Evolutionary conservation across 352 stramenopile species (phyloP).

Genomic region (Globisporangium alternatum): DNA sequence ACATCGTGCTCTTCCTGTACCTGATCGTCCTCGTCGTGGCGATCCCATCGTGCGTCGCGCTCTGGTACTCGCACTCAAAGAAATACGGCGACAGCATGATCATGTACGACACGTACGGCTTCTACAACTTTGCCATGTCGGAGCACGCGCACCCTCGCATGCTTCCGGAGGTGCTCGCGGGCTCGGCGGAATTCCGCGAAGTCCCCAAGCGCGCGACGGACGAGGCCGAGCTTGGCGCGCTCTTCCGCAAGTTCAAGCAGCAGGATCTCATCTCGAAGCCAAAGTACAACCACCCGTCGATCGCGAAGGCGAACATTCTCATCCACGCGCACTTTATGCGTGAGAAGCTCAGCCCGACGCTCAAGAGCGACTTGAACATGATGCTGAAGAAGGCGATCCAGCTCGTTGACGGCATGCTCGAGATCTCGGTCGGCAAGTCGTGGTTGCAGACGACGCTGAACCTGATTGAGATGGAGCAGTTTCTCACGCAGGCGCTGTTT

Average conservation of each 20-base stretch:
- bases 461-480: conserved; percentile 98
- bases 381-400: conserved; percentile 96
- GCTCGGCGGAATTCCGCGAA: conserved; percentile 89
- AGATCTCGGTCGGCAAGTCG: conserved; percentile 95
- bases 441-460: conserved; percentile 94
- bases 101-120: conserved; percentile 99
- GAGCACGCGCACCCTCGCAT: conserved; percentile 94
- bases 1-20: conserved; percentile 98
- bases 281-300: conserved; percentile 83
- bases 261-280: conserved; percentile 79
- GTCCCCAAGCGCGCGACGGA: conserved; percentile 63
- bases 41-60: conserved; percentile 94
- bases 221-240: conserved; percentile 53
- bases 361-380: conserved; percentile 88
- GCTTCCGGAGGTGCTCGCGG: conserved; percentile 93
- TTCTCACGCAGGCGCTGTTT: conserved; percentile 96
- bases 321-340: conserved; percentile 95
- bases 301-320: conserved; percentile 86
- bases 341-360: conserved; percentile 65
- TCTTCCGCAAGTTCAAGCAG: conserved; percentile 81
- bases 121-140: conserved; percentile 97
- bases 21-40: conserved; percentile 98
- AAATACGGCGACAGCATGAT: conserved; percentile 99
- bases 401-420: conserved; percentile 98
- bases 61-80: conserved; percentile 97